Percentiles rank a stretch among this genome's conserved stretches.
These are phyloP conservation scores for Pseudogymnoascus sp. DNA, from an alignment of 2,329 filamentous ascomycete species.

Conservation along the genomic window DNA sequence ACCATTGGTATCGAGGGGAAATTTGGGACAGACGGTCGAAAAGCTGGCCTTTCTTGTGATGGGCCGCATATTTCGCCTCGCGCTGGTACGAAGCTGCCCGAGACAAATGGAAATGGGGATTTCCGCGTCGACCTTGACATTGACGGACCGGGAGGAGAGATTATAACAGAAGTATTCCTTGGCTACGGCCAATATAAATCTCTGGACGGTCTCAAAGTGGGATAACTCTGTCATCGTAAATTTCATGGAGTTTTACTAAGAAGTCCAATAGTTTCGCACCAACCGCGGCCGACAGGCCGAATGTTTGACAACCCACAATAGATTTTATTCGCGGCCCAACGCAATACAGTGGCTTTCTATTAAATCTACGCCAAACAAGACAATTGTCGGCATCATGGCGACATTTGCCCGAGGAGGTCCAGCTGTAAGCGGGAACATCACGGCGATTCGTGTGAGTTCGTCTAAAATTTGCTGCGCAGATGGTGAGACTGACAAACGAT, in stretches of 20 bases:
- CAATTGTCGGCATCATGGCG: constrained; percentile 9
- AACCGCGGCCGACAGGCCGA: constrained; percentile 9
- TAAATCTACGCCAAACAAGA: not conserved
- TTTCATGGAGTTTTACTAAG: not conserved
- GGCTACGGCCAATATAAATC: not conserved
- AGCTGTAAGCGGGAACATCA: not conserved
- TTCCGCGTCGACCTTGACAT: constrained; percentile 12
- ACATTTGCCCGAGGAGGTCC: not conserved
- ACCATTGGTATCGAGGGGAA: constrained; percentile 5
- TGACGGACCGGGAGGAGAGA: constrained; percentile 10
- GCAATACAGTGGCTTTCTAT: constrained; percentile 7
- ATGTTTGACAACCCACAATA: not conserved
- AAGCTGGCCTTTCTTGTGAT: not conserved
- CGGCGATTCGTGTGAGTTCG: not conserved
- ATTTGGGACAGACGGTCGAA: not conserved
- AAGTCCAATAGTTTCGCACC: constrained; percentile 7
- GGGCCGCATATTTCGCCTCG: not conserved
- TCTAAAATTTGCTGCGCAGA: not conserved
- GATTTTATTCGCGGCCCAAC: not conserved
- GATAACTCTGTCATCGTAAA: not conserved
- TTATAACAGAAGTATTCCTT: constrained; percentile 4
- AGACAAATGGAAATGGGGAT: not conserved
- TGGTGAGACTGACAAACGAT: not conserved
- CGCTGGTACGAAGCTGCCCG: not conserved
- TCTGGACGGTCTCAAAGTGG: not conserved